These are phyloP conservation scores for Hypomyces perniciosus DNA, from an alignment of 2,329 filamentous ascomycete species.

Conservation along the genomic window DNA sequence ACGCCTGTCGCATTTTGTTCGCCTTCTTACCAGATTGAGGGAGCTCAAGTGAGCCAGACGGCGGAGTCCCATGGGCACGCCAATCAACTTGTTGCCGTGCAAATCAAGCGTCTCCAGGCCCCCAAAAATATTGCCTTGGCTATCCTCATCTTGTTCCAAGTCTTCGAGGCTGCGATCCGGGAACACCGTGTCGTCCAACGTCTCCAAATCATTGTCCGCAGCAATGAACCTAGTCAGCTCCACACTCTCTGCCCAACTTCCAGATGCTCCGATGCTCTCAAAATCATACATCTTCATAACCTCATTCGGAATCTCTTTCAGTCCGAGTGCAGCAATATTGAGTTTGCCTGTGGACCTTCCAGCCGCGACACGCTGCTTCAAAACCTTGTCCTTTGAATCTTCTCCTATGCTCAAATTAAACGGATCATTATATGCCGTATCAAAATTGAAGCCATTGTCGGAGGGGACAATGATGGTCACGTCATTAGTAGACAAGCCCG, in stretches of 20 bases:
- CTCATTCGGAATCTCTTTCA: slow-evolving; percentile 74
- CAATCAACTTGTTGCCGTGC: slow-evolving; percentile 72
- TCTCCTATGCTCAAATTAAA: slow-evolving; percentile 62
- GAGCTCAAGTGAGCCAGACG: slow-evolving; percentile 68
- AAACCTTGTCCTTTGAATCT: slow-evolving; percentile 56
- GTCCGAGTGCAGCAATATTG: slow-evolving; percentile 78
- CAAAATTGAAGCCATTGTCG: slow-evolving; percentile 43
- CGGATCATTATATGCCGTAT: slow-evolving; percentile 51
- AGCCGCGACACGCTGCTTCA: slow-evolving; percentile 65
- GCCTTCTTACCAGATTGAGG: slow-evolving; percentile 65
- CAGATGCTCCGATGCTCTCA: slow-evolving; percentile 56
- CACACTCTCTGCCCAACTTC: slow-evolving; percentile 85
- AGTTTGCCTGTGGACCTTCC: slow-evolving; percentile 74
- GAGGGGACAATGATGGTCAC: slow-evolving; percentile 38
- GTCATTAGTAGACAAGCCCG: slow-evolving; percentile 5
- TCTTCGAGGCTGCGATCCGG: slow-evolving; percentile 61
- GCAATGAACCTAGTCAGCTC: slow-evolving; percentile 79
- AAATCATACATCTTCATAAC: slow-evolving; percentile 88
- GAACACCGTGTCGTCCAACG: slow-evolving; percentile 68
- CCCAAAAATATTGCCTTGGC: slow-evolving; percentile 69
- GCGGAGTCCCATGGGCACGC: slow-evolving; percentile 69
- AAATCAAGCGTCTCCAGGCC: slow-evolving; percentile 76
- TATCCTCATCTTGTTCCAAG: slow-evolving; percentile 58
- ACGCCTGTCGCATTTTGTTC: background rate
- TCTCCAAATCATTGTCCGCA: slow-evolving; percentile 81